Conservation (phyloP, 345 rosid genomes). For the Erucastrum elatum region DNA sequence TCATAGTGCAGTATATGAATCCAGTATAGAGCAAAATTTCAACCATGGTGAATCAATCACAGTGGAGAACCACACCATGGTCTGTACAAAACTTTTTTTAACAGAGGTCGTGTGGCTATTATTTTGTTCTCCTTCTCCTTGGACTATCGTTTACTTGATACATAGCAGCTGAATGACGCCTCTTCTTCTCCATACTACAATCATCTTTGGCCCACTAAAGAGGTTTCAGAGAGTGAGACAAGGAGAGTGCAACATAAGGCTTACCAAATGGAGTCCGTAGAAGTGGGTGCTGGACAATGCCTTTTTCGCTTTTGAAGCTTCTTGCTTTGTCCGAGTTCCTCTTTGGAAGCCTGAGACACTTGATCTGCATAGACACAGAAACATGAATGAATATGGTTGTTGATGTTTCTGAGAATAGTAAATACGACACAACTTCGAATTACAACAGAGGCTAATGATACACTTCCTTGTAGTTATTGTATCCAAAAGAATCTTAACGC, state of each 20-base stretch:
- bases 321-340: constrained; percentile 61
- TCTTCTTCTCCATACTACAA: constrained; percentile 69
- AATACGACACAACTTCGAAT: too few relatives aligned
- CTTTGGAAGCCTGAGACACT: too few relatives aligned
- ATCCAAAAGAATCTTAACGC: too few relatives aligned
- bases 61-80: constrained; percentile 6
- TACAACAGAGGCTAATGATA: too few relatives aligned
- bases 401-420: too few relatives aligned
- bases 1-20: background rate
- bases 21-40: constrained; percentile 26
- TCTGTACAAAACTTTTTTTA: background rate
- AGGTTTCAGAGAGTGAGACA: background rate
- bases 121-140: constrained; percentile 58
- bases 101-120: constrained; percentile 6
- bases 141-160: constrained; percentile 52
- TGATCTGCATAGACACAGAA: too few relatives aligned
- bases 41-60: constrained; percentile 19
- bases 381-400: too few relatives aligned
- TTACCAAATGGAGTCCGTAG: constrained; percentile 88
- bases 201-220: constrained; percentile 82
- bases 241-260: constrained; percentile 15
- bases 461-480: too few relatives aligned
- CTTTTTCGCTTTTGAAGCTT: constrained; percentile 71
- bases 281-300: constrained; percentile 78
- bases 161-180: constrained; percentile 75